Evolutionary conservation across 2,329 filamentous ascomycete species (phyloP).

Genomic region (Truncatella angustata): DNA sequence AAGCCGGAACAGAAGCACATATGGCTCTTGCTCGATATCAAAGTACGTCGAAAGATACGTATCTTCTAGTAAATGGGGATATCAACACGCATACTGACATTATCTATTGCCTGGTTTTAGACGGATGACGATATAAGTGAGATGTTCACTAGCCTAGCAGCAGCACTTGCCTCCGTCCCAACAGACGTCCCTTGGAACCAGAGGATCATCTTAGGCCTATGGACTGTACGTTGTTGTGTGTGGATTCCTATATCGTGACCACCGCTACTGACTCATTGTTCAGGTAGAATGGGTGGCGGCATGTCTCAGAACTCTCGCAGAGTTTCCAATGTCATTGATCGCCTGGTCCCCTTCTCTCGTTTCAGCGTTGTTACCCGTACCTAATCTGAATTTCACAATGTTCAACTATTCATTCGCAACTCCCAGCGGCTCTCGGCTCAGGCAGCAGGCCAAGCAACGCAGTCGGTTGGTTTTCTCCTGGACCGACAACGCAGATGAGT

Average conservation of each 20-base stretch:
- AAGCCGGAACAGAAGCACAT: conserved; percentile 63
- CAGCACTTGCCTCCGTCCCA: conserved; percentile 56
- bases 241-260: conserved; percentile 42
- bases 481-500: conserved; percentile 78
- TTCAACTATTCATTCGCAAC: conserved; percentile 68
- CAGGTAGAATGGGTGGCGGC: conserved; percentile 6
- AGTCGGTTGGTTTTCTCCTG: conserved; percentile 69
- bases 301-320: not conserved
- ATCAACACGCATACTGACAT: not conserved
- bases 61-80: not conserved
- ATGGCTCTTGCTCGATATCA: conserved; percentile 88
- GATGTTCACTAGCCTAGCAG: conserved; percentile 68
- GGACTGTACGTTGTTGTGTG: conserved; percentile 57
- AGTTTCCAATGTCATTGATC: not conserved
- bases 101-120: conserved; percentile 33
- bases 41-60: conserved; percentile 48
- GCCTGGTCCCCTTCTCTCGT: conserved; percentile 1
- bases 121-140: conserved; percentile 67
- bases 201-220: conserved; percentile 77
- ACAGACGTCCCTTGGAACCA: conserved; percentile 62
- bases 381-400: conserved; percentile 68
- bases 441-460: conserved; percentile 56
- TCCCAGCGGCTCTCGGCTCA: conserved; percentile 64
- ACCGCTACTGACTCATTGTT: not conserved
- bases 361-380: not conserved